phyloP scores from a whole-genome alignment of 495 filamentous ascomycete genomes.

The Penicillium crystallinum region DNA sequence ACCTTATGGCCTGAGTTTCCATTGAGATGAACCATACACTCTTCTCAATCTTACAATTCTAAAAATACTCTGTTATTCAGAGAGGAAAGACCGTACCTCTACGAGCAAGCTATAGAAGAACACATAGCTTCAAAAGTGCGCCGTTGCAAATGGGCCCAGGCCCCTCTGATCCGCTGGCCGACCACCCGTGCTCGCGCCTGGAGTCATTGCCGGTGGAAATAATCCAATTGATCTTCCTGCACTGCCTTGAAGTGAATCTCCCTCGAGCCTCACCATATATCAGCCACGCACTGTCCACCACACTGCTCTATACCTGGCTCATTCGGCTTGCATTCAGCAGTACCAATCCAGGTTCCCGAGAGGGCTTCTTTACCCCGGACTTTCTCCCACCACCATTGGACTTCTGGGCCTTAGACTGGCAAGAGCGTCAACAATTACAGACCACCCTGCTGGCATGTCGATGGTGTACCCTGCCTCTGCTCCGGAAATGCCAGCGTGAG shows the following conservation, averaged over 20 bases:
- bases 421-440: slow-evolving; percentile 27
- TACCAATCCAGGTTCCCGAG: slow-evolving; percentile 24
- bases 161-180: slow-evolving; percentile 7
- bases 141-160: slow-evolving; percentile 14
- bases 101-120: neutral
- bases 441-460: slow-evolving; percentile 33
- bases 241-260: slow-evolving; percentile 47
- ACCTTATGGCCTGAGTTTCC: neutral
- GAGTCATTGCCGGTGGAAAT: slow-evolving; percentile 51
- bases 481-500: slow-evolving; percentile 38
- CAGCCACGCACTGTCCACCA: slow-evolving; percentile 29
- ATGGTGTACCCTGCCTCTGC: slow-evolving; percentile 41
- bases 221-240: slow-evolving; percentile 47
- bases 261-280: slow-evolving; percentile 40
- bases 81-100: neutral
- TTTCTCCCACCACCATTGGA: slow-evolving; percentile 35
- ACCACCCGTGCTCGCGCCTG: slow-evolving; percentile 28
- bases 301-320: slow-evolving; percentile 40
- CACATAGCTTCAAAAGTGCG: neutral
- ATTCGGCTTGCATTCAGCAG: slow-evolving; percentile 41
- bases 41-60: neutral
- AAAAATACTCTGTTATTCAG: neutral
- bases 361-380: slow-evolving; percentile 32
- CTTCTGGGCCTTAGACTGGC: slow-evolving; percentile 22
- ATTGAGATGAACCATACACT: slow-evolving; percentile 8